phyloP scores from a whole-genome alignment of 1,139 yeast genomes.

The Blastobotrys aristatus region DNA sequence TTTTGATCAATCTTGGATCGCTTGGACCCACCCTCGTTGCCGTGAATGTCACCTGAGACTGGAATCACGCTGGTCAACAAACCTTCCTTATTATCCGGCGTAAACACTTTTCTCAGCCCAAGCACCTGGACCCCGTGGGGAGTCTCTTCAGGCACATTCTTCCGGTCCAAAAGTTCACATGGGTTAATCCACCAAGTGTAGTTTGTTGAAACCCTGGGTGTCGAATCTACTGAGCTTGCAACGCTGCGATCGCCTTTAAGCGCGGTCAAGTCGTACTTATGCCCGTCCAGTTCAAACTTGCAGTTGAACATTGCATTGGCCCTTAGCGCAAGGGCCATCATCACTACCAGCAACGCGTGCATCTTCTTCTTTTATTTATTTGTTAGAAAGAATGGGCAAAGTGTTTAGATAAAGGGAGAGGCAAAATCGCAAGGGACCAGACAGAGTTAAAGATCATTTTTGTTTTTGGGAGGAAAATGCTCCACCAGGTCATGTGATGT shows the following conservation, averaged over 20 bases:
- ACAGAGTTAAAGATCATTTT: too few relatives aligned
- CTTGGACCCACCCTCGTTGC: slow-evolving; percentile 27
- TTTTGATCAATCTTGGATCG: slow-evolving; percentile 27
- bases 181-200: slow-evolving; percentile 66
- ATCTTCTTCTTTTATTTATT: not conserved
- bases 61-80: slow-evolving; percentile 55
- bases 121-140: slow-evolving; percentile 59
- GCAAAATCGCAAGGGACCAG: too few relatives aligned
- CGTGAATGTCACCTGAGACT: slow-evolving; percentile 35
- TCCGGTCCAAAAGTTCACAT: slow-evolving; percentile 46
- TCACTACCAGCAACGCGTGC: not conserved
- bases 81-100: slow-evolving; percentile 29
- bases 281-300: slow-evolving; percentile 39
- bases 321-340: slow-evolving; percentile 16
- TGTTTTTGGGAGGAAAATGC: too few relatives aligned
- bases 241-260: slow-evolving; percentile 48
- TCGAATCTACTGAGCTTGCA: slow-evolving; percentile 39
- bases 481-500: too few relatives aligned
- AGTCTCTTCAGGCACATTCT: slow-evolving; percentile 33
- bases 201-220: slow-evolving; percentile 74
- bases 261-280: slow-evolving; percentile 39
- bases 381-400: not conserved
- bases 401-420: not conserved
- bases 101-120: slow-evolving; percentile 42
- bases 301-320: slow-evolving; percentile 43